Evolutionary conservation across 106 monocot species (phyloP).

Genomic region (Dioscorea zingiberensis): DNA sequence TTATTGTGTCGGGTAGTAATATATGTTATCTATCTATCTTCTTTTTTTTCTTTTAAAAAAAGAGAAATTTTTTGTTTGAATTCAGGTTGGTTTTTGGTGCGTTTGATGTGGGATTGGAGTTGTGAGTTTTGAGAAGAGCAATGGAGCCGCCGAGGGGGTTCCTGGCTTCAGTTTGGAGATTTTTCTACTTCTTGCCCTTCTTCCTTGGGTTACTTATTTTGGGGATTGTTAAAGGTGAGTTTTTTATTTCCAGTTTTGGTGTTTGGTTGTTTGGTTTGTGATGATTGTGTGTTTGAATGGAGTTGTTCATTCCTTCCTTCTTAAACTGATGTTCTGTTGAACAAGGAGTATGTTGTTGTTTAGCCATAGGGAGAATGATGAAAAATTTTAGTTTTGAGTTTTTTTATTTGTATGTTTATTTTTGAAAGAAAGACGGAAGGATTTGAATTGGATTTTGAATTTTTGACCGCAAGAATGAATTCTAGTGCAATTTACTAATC

Average conservation of each 20-base stretch:
- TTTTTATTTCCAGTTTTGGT: not conserved
- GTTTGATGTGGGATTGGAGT: constrained; percentile 4
- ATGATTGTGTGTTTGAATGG: not conserved
- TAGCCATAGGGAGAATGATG: not conserved
- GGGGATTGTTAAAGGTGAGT: constrained; percentile 63
- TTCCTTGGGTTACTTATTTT: constrained; percentile 59
- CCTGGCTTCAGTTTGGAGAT: constrained; percentile 48
- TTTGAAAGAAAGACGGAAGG: not conserved
- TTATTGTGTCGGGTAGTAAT: too few relatives aligned
- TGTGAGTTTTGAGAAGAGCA: not conserved
- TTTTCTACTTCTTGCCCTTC: constrained; percentile 64
- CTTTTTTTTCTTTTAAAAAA: not conserved
- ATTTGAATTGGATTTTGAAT: too few relatives aligned
- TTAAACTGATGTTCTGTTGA: not conserved
- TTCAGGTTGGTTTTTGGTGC: not conserved
- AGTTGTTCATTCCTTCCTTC: not conserved
- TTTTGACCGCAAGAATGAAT: too few relatives aligned
- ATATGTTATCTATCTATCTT: too few relatives aligned
- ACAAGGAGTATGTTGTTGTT: not conserved
- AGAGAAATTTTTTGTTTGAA: not conserved
- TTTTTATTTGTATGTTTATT: not conserved
- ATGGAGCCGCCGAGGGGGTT: constrained; percentile 72
- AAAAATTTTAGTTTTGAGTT: not conserved
- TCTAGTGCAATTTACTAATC: too few relatives aligned
- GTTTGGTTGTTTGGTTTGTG: not conserved